Base-by-base conservation (phyloP, 129 eudicot species). In the Artemisia tridentata region DNA sequence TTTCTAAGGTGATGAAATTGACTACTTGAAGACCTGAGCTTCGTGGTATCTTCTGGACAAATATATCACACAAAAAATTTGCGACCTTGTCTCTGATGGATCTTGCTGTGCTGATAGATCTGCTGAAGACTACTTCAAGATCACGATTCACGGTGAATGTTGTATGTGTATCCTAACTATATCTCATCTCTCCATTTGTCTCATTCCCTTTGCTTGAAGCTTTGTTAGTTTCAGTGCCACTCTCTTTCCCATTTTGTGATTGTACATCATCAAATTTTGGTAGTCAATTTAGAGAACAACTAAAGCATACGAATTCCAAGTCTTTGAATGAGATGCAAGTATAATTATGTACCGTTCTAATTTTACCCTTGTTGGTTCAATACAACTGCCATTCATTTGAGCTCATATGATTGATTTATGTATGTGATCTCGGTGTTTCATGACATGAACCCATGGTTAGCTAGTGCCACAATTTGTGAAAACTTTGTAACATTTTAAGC, bases 21-120 rank as follows among this genome's bases (percentile, higher is more conserved):
- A 25, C 50, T 13, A 12, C 48, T 21, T 20, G 25, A 72, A 60
- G 67, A 72, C 13, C 60, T 72, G 76, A 72, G 67, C 49, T 57
- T 3, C 1, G 2, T 45, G 45, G 75, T 57, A 21, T 3, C 59
- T 60, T 38, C 17, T 59, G 20, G 58, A 21, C 49, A n/a, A 43
- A 20, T 55, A 13, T 5, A 57, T 21, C 48, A 43, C 17, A 15
- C 68, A 59, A 56, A 72, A 41, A 57, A 43, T 5, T 13, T 57
- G 66, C 5, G 45, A 71, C 46, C 25, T 58, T 53, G 18, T 34
- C 56, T 63, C 41, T 34, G 52, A 17, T 53, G 51, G 19, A 41
- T 7, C 27, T 17, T 25, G 19, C 2, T 25, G 41, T 31, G 41
- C 41, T 31, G 45, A 38, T 38, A 38, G 45, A 38, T 38, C 10